phyloP scores from a whole-genome alignment of 495 filamentous ascomycete species.

The Penicillium coprophilum region DNA sequence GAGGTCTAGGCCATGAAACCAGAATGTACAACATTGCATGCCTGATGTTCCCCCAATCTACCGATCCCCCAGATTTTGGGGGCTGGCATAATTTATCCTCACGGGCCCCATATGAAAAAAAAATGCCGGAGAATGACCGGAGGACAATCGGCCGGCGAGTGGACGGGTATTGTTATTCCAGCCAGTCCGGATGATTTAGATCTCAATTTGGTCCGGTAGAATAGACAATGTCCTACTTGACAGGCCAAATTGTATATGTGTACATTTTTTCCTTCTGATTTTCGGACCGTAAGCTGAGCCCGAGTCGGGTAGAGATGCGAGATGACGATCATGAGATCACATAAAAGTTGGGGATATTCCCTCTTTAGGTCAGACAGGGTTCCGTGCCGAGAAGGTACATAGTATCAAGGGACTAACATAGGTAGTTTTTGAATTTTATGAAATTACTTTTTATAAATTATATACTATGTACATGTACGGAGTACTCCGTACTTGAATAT shows the following conservation, averaged over 20 bases:
- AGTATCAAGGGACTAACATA: no score
- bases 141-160: constrained; percentile 7
- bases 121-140: constrained; percentile 14
- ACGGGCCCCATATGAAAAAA: background rate
- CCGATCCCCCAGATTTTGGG: constrained; percentile 11
- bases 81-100: background rate
- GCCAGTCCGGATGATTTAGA: constrained; percentile 8
- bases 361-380: constrained; percentile 5
- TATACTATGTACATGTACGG: no score
- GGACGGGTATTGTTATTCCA: constrained; percentile 19
- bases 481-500: no score
- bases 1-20: constrained; percentile 1
- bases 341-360: constrained; percentile 3
- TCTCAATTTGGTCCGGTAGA: constrained; percentile 12
- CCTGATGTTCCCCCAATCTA: constrained; percentile 1
- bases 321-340: constrained; percentile 24
- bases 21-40: background rate
- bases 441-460: no score
- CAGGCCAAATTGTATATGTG: background rate
- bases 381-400: background rate
- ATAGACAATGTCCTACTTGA: constrained; percentile 7
- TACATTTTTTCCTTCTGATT: background rate
- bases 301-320: constrained; percentile 11
- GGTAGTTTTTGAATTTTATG: no score
- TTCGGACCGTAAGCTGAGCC: constrained; percentile 14